Base-by-base conservation (phyloP, 1,139 yeast species). In the Yamadazyma friedrichii region DNA sequence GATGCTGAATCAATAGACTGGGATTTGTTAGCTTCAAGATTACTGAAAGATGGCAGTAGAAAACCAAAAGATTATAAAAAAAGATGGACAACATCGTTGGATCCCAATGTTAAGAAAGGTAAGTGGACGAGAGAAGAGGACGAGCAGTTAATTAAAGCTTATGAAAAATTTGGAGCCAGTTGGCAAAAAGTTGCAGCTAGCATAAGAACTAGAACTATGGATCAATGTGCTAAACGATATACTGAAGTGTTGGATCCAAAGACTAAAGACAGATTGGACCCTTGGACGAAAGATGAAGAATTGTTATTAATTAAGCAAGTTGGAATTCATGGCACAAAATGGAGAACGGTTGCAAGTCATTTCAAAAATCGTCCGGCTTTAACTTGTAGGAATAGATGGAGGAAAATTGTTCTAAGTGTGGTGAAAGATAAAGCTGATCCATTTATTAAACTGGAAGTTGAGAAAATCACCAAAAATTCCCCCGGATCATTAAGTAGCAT, bases 81-180 rank as follows among this genome's bases (percentile, higher is more conserved):
- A 55, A 61, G 94, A 45, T 85, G 94, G 94, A 61, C 80, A 27
- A 85, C 85, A 49, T 86, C 95, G 1, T 62, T 91, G 36, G 94
- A 88, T 58, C 97, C 97, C 2, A 77, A 74, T 45, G 67, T 91
- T 45, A 78, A 81, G 44, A 84, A 87, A 50, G 98, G 98, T 1
- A 79, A 81, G 54, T 91, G 98, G 98, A 86, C 95, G 0, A 62
- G 73, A n/a, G 85, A 77, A 39, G 98, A 91, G 60, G 97, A 91
- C 62, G 74, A 74, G 26, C 65, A 70, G 34, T 67, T 91, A 35
- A 58, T 84, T 16, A 70, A 71, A 37, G 91, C 95, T 1, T 85
- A 76, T 56, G 67, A 76, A 37, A 76, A 72, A 47, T 75, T 76
- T 59, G 97, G 97, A 0, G 76, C 96, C 0, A 76, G 82, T 31